Conservation (phyloP, 805 yeast genomes). For the Candida sithepensis region DNA sequence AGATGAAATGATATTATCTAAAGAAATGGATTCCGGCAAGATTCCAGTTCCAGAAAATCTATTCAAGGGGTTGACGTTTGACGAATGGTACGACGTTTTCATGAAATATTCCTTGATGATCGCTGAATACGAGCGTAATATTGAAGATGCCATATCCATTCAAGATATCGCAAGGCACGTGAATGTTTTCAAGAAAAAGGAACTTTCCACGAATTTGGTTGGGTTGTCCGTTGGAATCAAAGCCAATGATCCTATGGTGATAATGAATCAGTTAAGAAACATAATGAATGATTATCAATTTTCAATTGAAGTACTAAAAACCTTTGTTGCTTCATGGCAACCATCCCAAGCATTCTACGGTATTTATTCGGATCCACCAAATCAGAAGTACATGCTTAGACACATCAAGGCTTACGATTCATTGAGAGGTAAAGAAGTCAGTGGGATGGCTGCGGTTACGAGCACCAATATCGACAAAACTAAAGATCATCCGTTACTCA, state of each 20-base stretch:
- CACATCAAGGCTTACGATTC: slow-evolving; percentile 89
- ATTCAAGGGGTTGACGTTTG: slow-evolving; percentile 73
- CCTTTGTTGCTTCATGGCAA: slow-evolving; percentile 57
- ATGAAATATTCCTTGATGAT: slow-evolving; percentile 73
- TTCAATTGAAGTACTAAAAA: slow-evolving; percentile 59
- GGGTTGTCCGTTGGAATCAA: slow-evolving; percentile 53
- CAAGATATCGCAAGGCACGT: slow-evolving; percentile 73
- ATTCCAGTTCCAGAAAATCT: slow-evolving; percentile 44
- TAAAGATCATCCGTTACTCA: slow-evolving; percentile 59
- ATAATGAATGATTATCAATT: slow-evolving; percentile 72
- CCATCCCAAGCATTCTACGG: slow-evolving; percentile 21
- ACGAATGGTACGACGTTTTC: slow-evolving; percentile 81
- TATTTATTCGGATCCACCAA: slow-evolving; percentile 68
- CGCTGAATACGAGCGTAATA: slow-evolving; percentile 50
- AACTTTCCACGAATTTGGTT: slow-evolving; percentile 58
- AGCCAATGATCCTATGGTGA: slow-evolving; percentile 47
- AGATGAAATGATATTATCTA: slow-evolving; percentile 45
- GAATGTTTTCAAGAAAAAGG: slow-evolving; percentile 68
- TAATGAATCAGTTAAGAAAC: slow-evolving; percentile 56
- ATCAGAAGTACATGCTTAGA: slow-evolving; percentile 85
- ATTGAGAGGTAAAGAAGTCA: slow-evolving; percentile 47
- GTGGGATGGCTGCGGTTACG: slow-evolving; percentile 76
- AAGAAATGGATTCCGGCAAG: slow-evolving; percentile 24
- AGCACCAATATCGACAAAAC: slow-evolving; percentile 44
- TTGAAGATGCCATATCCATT: slow-evolving; percentile 63